A percentile compares a stretch with the other conserved stretches of the same genome.
phyloP scores from a whole-genome alignment of 345 rosid genomes.

The Orychophragmus violaceus region DNA sequence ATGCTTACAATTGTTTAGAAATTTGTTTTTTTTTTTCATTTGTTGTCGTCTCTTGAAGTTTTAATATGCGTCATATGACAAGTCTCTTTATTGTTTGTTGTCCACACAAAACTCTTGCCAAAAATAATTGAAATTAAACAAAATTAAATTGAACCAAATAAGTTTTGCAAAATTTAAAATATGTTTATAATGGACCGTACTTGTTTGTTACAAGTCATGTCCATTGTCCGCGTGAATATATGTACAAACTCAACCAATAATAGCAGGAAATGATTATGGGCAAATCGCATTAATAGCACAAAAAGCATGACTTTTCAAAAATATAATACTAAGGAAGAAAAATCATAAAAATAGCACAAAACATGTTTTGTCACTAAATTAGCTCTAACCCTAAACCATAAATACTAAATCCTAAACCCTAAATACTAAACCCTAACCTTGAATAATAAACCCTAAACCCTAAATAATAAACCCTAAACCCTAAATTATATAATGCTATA shows the following conservation, averaged over 20 bases:
- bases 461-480: too few relatives aligned
- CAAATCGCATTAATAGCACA: too few relatives aligned
- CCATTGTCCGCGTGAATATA: background rate
- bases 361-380: too few relatives aligned
- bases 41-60: background rate
- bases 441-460: too few relatives aligned
- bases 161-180: background rate
- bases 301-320: too few relatives aligned
- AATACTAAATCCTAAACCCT: too few relatives aligned
- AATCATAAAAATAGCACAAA: too few relatives aligned
- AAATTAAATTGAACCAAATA: background rate
- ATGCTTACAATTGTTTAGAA: background rate
- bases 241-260: background rate
- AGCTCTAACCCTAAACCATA: too few relatives aligned
- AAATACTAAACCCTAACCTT: too few relatives aligned
- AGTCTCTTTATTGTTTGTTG: constrained; percentile 17
- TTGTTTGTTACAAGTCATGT: constrained; percentile 10
- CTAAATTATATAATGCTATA: too few relatives aligned
- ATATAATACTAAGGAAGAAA: too few relatives aligned
- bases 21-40: background rate
- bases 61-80: constrained; percentile 13
- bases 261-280: background rate
- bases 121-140: background rate
- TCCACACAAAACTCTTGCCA: constrained; percentile 20
- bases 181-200: background rate